These are phyloP conservation scores for Fusarium annulatum DNA, from an alignment of 2,329 filamentous ascomycete species.

Conservation along the genomic window DNA sequence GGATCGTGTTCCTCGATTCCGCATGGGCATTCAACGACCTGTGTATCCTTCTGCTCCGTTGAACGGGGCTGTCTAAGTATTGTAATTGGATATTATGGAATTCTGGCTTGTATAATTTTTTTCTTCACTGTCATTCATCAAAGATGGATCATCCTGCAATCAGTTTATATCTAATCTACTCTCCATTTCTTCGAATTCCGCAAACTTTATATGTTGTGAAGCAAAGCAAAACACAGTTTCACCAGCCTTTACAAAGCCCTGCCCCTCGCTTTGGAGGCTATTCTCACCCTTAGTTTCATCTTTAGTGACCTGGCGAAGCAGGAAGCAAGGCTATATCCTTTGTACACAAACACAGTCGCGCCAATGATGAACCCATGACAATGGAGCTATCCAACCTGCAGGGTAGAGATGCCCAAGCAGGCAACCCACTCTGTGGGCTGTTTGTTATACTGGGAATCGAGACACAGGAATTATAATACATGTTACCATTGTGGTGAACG, in stretches of 20 bases:
- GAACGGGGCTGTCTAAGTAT: conserved; percentile 16
- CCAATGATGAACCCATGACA: neutral
- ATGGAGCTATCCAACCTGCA: neutral
- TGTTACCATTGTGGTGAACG: neutral
- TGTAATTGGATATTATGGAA: neutral
- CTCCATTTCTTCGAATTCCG: neutral
- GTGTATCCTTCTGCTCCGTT: conserved; percentile 33
- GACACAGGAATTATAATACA: neutral
- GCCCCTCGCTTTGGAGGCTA: neutral
- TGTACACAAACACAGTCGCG: neutral
- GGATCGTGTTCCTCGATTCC: conserved; percentile 41
- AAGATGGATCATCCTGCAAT: neutral
- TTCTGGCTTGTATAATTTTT: neutral
- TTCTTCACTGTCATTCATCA: neutral
- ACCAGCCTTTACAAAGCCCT: neutral
- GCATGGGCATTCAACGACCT: conserved; percentile 41
- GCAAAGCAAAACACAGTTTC: neutral
- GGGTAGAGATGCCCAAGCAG: neutral
- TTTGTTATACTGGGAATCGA: neutral
- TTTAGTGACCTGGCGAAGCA: neutral
- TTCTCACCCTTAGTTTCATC: neutral
- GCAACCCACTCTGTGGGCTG: neutral
- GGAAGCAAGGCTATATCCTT: neutral
- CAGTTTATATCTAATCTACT: neutral
- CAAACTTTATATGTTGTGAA: neutral